Base-by-base conservation (phyloP, 2,329 filamentous ascomycete species). In the Fusarium sp. region DNA sequence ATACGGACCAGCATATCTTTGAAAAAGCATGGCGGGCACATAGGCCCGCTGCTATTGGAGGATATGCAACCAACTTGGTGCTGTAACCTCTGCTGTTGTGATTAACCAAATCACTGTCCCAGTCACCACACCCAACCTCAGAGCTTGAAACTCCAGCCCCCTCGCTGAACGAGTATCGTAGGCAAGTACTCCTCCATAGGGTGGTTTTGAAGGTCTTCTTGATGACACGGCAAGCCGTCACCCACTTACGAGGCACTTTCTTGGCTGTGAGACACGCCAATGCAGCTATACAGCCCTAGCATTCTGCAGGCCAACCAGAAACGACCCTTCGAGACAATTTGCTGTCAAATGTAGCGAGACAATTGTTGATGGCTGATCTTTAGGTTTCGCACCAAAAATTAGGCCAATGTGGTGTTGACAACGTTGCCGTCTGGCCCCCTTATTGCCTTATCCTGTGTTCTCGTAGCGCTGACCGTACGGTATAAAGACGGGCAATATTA, bases 71-170 rank as follows among this genome's bases (percentile, higher is more conserved):
- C 49, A 62, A 57, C 21, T 51, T 43, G 49, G 11, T 39, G 34
- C 33, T 62, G 50, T 53, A 59, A 59, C 63, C 39, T 47, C 39
- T 60, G 44, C 51, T 42, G 19, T 61, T 45, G 45, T 33, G 33
- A 15, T 51, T 39, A 33, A 44, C 38, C 62, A 42, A 65, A 65
- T 65, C 60, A n/a, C n/a, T n/a, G 21, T 47, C 19, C 47, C 45
- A 36, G 28, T 46, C 63, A 57, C 50, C 46, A 70, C 53, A 67
- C 67, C 63, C 62, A 70, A 59, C 42, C 17, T 50, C 15, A 15
- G 31, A 54, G 40, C n/a, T 57, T 69, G 62, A 69, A 69, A 69
- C 66, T 52, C 62, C 57, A 53, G 39, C 47, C 52, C 55, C 55
- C 42, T 26, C 26, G 38, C 14, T 10, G 19, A 28, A 42, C n/a